A percentile compares a stretch with the other conserved stretches of the same genome.
These are phyloP conservation scores for Alnus rubra DNA, from an alignment of 306 rosid genomes.

Conservation along the genomic window DNA sequence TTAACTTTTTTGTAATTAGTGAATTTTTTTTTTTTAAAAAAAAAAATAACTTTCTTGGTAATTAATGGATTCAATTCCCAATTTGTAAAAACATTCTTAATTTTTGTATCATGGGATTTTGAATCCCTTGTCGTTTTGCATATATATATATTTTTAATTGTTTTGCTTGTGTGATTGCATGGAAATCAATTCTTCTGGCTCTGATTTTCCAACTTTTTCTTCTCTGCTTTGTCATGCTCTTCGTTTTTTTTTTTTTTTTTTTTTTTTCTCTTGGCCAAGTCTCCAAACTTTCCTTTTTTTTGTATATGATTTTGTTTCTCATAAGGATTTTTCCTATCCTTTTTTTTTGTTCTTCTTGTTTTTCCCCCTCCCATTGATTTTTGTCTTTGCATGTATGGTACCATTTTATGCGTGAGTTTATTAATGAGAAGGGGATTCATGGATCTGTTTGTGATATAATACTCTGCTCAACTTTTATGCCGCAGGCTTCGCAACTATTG, in stretches of 20 bases:
- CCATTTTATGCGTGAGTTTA: not conserved
- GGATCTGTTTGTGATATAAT: not conserved
- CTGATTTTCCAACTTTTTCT: not conserved
- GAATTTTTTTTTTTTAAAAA: not conserved
- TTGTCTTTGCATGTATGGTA: not conserved
- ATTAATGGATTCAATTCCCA: conserved; percentile 7
- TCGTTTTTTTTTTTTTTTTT: not conserved
- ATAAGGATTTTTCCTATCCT: not conserved
- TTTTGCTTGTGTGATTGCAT: not conserved
- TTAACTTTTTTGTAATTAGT: not conserved
- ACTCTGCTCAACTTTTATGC: not conserved
- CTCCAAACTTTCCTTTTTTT: not conserved
- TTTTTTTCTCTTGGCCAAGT: not conserved
- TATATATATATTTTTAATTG: not conserved
- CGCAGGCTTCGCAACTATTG: conserved; percentile 5
- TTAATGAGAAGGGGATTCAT: not conserved
- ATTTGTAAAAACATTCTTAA: not conserved
- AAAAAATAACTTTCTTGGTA: not conserved
- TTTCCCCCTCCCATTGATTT: not conserved
- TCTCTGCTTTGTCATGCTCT: not conserved
- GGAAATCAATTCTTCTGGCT: not conserved
- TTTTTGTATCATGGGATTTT: not conserved
- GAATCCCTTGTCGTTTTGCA: not conserved
- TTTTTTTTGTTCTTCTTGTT: not conserved
- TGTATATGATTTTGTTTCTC: not conserved